A percentile compares a stretch with the other conserved stretches of the same genome.
These are phyloP conservation scores for Remersonia thermophila DNA, from an alignment of 2,329 filamentous ascomycete species.

Conservation along the genomic window DNA sequence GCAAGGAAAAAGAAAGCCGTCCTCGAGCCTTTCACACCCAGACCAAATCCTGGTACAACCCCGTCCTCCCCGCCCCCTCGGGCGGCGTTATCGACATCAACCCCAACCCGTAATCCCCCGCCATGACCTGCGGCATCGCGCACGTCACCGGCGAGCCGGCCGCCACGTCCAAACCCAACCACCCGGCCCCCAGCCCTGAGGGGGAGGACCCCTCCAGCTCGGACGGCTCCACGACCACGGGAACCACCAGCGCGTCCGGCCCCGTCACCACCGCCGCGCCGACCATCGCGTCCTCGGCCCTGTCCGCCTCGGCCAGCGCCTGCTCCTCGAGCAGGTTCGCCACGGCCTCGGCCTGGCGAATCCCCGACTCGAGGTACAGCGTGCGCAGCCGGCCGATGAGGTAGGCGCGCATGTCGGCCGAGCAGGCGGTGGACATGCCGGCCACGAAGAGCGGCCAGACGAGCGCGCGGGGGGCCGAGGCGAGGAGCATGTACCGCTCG, in stretches of 20 bases:
- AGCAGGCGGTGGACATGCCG: slow-evolving; percentile 35
- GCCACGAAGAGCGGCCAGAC: slow-evolving; percentile 39
- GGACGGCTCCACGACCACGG: too few species aligned
- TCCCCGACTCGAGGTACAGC: slow-evolving; percentile 33
- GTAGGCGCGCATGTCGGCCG: slow-evolving; percentile 29
- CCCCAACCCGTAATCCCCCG: slow-evolving; percentile 6
- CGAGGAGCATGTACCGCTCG: slow-evolving; percentile 36
- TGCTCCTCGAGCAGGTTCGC: slow-evolving; percentile 27
- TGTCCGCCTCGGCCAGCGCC: too few species aligned
- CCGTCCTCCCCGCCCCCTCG: neutral
- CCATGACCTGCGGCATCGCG: neutral
- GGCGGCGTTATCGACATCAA: neutral
- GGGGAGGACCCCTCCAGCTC: too few species aligned
- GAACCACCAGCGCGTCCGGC: neutral
- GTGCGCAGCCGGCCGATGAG: slow-evolving; percentile 32
- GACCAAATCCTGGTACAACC: neutral
- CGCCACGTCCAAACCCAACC: neutral
- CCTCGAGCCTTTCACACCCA: neutral
- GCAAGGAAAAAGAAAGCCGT: too few species aligned
- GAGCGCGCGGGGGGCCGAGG: slow-evolving; percentile 34
- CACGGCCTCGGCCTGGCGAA: slow-evolving; percentile 32
- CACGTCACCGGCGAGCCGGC: neutral
- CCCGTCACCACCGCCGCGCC: slow-evolving; percentile 1
- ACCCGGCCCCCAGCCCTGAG: too few species aligned
- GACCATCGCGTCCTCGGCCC: too few species aligned